phyloP scores from a whole-genome alignment of 768 basidiomycete genomes.

The Collybiopsis confluens region DNA sequence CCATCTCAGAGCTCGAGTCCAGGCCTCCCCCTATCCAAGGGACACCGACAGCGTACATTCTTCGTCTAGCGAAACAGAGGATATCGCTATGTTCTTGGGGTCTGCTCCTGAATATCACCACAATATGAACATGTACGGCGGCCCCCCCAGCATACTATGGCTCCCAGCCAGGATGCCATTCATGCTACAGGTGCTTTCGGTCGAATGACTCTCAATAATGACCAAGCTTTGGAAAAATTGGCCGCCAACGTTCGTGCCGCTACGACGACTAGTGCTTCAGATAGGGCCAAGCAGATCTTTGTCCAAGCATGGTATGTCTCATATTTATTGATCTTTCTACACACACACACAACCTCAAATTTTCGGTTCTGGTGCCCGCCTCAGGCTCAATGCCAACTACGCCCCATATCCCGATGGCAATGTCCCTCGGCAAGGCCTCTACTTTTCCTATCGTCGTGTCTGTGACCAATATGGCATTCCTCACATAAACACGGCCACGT shows the following conservation, averaged over 20 bases:
- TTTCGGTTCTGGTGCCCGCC: no score
- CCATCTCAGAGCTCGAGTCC: constrained; percentile 72
- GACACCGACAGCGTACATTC: constrained; percentile 85
- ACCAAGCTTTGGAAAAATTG: constrained; percentile 80
- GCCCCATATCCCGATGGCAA: constrained; percentile 90
- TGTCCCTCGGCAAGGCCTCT: constrained; percentile 90
- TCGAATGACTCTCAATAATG: constrained; percentile 69
- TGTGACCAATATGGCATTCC: constrained; percentile 92
- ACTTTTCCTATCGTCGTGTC: constrained; percentile 87
- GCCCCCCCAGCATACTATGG: constrained; percentile 37
- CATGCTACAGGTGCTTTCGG: constrained; percentile 73
- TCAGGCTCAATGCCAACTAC: constrained; percentile 84
- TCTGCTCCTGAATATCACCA: constrained; percentile 58
- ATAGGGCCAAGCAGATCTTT: constrained; percentile 89
- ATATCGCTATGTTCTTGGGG: constrained; percentile 72
- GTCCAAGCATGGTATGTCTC: constrained; percentile 81
- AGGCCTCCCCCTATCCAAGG: constrained; percentile 81
- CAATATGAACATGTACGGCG: constrained; percentile 62
- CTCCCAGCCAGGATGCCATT: constrained; percentile 48
- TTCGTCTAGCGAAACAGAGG: constrained; percentile 86
- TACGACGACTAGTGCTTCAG: constrained; percentile 87
- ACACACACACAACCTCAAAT: no score
- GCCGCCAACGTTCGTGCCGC: constrained; percentile 85
- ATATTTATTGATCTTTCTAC: no score
- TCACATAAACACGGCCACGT: constrained; percentile 92